Base-by-base conservation (phyloP, 2,329 filamentous ascomycete genomes). In the Ophiocordyceps camponoti-floridani region DNA sequence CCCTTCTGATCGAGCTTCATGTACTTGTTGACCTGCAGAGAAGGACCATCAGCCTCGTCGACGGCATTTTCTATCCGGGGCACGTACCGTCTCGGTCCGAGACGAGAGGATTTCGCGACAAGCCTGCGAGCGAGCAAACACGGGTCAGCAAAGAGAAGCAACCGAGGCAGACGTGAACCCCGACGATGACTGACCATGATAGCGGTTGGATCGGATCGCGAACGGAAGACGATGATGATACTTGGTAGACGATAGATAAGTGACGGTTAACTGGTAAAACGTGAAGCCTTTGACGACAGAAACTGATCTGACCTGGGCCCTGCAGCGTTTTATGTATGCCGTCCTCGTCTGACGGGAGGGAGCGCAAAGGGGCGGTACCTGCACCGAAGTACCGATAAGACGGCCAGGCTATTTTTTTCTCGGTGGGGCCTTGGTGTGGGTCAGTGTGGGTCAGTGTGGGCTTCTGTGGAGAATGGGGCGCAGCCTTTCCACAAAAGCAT, bases 1-100 rank as follows among this genome's bases (percentile, higher is more conserved):
- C 87, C 88, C 65, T 82, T 84, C 72, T 96, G 89, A 64, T 87
- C 82, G 58, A 96, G 84, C 59, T 73, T 72, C 68, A 91, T 78
- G 75, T 89, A 96, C 69, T 95, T 95, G 65, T 82, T 70, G 65
- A 95, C 79, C 86, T 94, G 65, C 57, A 51, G 44, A 44, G 45
- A 65, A 58, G 45, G 65, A 58, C 52, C 44, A 44, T 45, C 43
- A 49, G 33, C 16, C 38, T 46, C 44, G 42, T 30, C 30, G 18
- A 3, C 38, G 19, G n/a, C n/a, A 4, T 13, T 4, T 12, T 2
- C 28, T 8, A 9, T 11, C 9, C 14, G 5, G 37, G 12, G 6
- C 12, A 47, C 58, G 51, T 56, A 62, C 59, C 51, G 55, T 63
- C 44, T 62, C 61, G 46, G 56, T 56, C 49, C 50, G 52, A 47